Base-by-base conservation (phyloP, 768 basidiomycete genomes). In the Tricholoma terreum region DNA sequence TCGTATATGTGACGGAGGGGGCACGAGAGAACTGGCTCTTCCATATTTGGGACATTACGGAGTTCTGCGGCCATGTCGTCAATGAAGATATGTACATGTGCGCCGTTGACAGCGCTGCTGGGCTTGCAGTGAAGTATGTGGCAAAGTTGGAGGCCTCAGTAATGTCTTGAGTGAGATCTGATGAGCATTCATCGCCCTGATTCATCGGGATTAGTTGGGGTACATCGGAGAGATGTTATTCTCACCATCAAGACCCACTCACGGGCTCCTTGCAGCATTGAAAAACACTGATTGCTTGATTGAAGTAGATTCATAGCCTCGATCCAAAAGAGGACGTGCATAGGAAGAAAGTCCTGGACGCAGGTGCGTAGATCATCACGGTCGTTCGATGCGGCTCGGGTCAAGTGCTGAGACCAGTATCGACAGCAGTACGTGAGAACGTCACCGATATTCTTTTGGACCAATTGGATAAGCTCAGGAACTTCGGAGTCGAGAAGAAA, bases 241-340 rank as follows among this genome's bases (percentile, higher is more conserved):
- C 35, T 55, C 21, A 60, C 58, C 31, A 52, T 58, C 15, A 6
- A 30, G 2, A 62, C 42, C 50, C 62, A 62, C n/a, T 61, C 2
- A 49, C 19, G 42, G 1, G 50, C 57, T 14, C 22, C 12, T 36
- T 52, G 57, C 53, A 66, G 63, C 61, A 63, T 63, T 0, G 52
- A 21, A 56, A n/a, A 46, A 60, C 67, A 65, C 21, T 50, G 58
- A 21, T 24, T 30, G 6, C 46, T 15, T 3, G 53, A 61, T 14
- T 51, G 52, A 12, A 68, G 56, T 9, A 69, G 58, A 50, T 69
- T 65, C 68, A 69, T 69, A 14, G 63, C 65, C 51, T 69, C 68
- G 24, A 68, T 67, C 68, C 68, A 69, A 50, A 69, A 69, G 2
- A 69, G 59, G 1, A 59, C 54, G 34, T 43, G 55, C 33, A 65